Base-by-base conservation (phyloP, 352 stramenopile genomes). In the Phytophthora pinifolia region DNA sequence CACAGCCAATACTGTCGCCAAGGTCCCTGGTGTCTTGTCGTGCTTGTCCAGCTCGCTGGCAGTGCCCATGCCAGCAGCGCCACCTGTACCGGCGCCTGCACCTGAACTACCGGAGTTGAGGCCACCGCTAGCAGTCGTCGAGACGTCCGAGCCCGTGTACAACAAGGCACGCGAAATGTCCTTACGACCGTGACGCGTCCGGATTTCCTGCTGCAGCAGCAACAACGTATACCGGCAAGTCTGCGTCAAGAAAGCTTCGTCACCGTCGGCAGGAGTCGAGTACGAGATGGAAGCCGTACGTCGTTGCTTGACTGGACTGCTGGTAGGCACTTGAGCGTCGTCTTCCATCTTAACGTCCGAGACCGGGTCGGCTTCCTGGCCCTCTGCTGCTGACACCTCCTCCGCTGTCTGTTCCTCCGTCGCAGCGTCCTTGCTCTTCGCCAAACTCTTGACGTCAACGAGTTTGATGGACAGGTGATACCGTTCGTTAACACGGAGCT, bases 121-220 rank as follows among this genome's bases (percentile, higher is more conserved):
- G 15, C 51, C 52, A 47, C 41, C 35, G 50, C 56, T 43, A 34
- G 59, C 17, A 20, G 47, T 42, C 15, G 54, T 61, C 30, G 54
- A 54, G 32, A 65, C 31, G 17, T 70, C 59, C 9, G 61, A 60
- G 6, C 61, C 63, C 39, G 61, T 70, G 49, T 86, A 90, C 38
- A 92, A 46, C 41, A 89, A 56, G 8, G 74, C 71, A 7, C 79
- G 72, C 10, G 74, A 72, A 18, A 93, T 85, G 8, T 89, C 79
- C 34, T 83, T 90, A 6, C 79, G 70, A 4, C 80, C 83, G 45
- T 95, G 81, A 32, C 74, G 79, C 27, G 84, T 77, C 0, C 85
- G 79, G 20, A 92, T 88, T 55, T 93, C 81, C 71, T 95, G 83
- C 42, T 92, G 77, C 14, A 95, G 58, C n/a, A 92, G 48, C 22